A percentile compares a stretch with the other conserved stretches of the same genome.
Conservation (phyloP, 805 yeast genomes). For the Saccharomycopsis sp. region DNA sequence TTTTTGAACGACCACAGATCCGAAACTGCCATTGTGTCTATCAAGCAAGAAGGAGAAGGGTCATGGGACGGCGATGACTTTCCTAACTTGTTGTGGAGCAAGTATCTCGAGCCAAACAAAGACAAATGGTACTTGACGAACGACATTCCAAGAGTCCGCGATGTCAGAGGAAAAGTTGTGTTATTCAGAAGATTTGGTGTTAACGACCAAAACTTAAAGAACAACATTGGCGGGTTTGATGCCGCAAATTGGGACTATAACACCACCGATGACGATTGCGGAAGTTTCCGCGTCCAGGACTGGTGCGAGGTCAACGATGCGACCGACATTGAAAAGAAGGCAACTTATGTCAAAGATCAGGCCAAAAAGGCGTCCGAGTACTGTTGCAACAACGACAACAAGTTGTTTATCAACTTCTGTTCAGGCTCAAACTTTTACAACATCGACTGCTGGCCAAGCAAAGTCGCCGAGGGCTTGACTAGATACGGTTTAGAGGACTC, state of each 20-base stretch:
- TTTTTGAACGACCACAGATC: slow-evolving; percentile 46
- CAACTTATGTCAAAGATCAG: slow-evolving; percentile 48
- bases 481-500: slow-evolving; percentile 38
- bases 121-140: slow-evolving; percentile 55
- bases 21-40: slow-evolving; percentile 59
- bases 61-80: slow-evolving; percentile 68
- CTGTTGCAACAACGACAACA: slow-evolving; percentile 37
- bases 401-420: slow-evolving; percentile 64
- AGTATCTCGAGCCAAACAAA: slow-evolving; percentile 42
- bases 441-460: slow-evolving; percentile 67
- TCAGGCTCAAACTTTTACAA: slow-evolving; percentile 69
- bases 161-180: slow-evolving; percentile 59
- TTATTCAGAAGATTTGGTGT: slow-evolving; percentile 70
- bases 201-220: slow-evolving; percentile 34
- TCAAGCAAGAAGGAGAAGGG: slow-evolving; percentile 69
- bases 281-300: slow-evolving; percentile 61
- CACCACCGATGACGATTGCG: slow-evolving; percentile 59
- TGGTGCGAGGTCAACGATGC: slow-evolving; percentile 54
- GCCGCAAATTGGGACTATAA: slow-evolving; percentile 64
- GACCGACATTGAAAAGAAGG: slow-evolving; percentile 50
- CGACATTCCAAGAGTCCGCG: slow-evolving; percentile 51
- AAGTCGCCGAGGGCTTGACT: slow-evolving; percentile 48
- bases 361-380: slow-evolving; percentile 46
- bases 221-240: slow-evolving; percentile 52
- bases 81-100: slow-evolving; percentile 52